Evolutionary conservation across 2,329 filamentous ascomycete genomes (phyloP).

Genomic region (Zymoseptoria brevis): DNA sequence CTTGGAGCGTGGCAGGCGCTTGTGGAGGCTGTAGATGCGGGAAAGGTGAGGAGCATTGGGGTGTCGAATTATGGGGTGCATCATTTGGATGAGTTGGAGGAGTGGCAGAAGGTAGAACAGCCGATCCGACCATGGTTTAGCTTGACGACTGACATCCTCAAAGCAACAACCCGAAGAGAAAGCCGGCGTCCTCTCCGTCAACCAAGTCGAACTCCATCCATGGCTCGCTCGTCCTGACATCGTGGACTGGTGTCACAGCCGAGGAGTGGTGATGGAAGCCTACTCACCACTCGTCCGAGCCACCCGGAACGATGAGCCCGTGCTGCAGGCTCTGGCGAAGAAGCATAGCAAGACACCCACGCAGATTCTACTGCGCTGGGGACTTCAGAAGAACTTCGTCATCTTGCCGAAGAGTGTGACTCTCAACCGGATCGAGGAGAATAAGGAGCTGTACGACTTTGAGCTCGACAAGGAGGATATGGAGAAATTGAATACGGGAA

Average conservation of each 20-base stretch:
- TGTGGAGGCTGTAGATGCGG: constrained; percentile 44
- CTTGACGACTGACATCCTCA: not conserved
- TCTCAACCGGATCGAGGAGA: constrained; percentile 42
- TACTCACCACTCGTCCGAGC: constrained; percentile 38
- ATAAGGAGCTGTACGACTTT: constrained; percentile 53
- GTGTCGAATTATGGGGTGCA: constrained; percentile 50
- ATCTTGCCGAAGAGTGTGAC: constrained; percentile 57
- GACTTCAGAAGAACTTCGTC: constrained; percentile 54
- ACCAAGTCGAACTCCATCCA: constrained; percentile 84
- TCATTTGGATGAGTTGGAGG: constrained; percentile 47
- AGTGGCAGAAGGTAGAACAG: constrained; percentile 39
- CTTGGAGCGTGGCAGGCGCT: constrained; percentile 48
- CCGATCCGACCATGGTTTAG: too few relatives aligned
- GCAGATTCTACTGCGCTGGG: constrained; percentile 55
- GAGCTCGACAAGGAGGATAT: constrained; percentile 51
- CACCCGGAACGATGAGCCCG: constrained; percentile 45
- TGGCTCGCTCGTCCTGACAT: constrained; percentile 79
- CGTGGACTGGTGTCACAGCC: constrained; percentile 62
- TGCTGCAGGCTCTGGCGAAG: constrained; percentile 43
- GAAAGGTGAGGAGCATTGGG: constrained; percentile 46
- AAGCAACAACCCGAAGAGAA: constrained; percentile 41
- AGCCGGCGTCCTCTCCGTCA: constrained; percentile 67
- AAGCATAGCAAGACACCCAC: constrained; percentile 52
- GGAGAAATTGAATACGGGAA: constrained; percentile 45
- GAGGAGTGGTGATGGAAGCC: constrained; percentile 41